phyloP scores from a whole-genome alignment of 257 asterid genomes.

The Scutellaria baicalensis region DNA sequence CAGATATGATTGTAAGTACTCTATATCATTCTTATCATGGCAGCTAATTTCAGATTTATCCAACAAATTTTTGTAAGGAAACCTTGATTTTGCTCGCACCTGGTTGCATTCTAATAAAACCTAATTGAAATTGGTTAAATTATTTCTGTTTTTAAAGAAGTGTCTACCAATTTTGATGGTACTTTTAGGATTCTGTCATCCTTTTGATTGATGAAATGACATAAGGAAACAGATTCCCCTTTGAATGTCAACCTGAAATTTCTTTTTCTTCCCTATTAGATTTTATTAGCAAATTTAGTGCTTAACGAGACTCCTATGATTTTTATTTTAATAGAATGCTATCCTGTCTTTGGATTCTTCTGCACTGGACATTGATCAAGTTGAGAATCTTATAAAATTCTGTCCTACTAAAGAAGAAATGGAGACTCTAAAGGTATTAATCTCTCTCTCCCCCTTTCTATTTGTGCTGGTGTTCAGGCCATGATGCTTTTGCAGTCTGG shows the following conservation, averaged over 20 bases:
- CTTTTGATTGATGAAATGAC: not conserved
- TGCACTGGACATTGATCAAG: slow-evolving; percentile 95
- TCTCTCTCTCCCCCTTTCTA: not conserved
- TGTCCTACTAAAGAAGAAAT: slow-evolving; percentile 98
- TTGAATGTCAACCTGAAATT: not conserved
- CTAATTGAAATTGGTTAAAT: not conserved
- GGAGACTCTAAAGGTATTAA: slow-evolving; percentile 82
- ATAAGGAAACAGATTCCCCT: not conserved
- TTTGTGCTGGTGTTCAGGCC: not conserved
- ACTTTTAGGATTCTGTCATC: not conserved
- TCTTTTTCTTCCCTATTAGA: not conserved
- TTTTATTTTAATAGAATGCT: slow-evolving; percentile 51
- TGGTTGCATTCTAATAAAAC: not conserved
- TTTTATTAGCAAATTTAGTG: not conserved
- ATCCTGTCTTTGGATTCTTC: slow-evolving; percentile 88
- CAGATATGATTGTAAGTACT: slow-evolving; percentile 89
- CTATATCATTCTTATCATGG: slow-evolving; percentile 1
- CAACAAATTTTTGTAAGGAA: not conserved
- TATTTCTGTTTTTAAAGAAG: not conserved
- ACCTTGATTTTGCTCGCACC: not conserved
- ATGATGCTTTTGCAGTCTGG: not conserved
- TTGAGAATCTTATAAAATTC: slow-evolving; percentile 95
- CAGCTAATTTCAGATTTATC: not conserved
- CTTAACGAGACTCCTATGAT: slow-evolving; percentile 8
- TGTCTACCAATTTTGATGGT: slow-evolving; percentile 1